Percentiles rank a stretch among this genome's conserved stretches.
phyloP scores from a whole-genome alignment of 2,329 filamentous ascomycete genomes.

The Geosmithia putterillii region DNA sequence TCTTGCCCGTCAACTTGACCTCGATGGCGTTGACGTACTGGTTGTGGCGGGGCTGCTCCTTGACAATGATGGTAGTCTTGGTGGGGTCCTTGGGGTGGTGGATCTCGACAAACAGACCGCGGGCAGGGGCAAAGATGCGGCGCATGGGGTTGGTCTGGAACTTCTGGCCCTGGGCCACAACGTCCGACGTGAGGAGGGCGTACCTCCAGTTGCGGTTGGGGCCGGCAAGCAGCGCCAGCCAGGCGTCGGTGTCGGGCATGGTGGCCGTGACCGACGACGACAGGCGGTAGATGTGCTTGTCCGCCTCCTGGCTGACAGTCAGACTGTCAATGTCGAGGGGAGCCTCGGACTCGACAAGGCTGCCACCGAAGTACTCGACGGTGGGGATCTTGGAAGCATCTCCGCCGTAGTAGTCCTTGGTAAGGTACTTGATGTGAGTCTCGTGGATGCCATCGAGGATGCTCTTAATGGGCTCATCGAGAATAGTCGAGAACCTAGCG shows the following conservation, averaged over 20 bases:
- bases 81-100: slow-evolving; percentile 65
- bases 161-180: slow-evolving; percentile 88
- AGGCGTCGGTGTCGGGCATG: slow-evolving; percentile 69
- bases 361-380: slow-evolving; percentile 92
- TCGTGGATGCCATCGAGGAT: slow-evolving; percentile 88
- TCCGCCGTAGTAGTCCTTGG: slow-evolving; percentile 66
- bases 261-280: slow-evolving; percentile 61
- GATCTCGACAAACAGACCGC: slow-evolving; percentile 85
- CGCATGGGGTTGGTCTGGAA: slow-evolving; percentile 96
- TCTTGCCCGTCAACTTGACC: slow-evolving; percentile 60
- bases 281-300: slow-evolving; percentile 76
- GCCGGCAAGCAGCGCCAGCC: slow-evolving; percentile 82
- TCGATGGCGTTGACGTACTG: slow-evolving; percentile 84
- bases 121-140: slow-evolving; percentile 76
- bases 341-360: slow-evolving; percentile 59
- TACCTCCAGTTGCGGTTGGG: slow-evolving; percentile 84
- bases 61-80: slow-evolving; percentile 76
- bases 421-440: slow-evolving; percentile 70
- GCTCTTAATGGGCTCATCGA: slow-evolving; percentile 90
- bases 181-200: slow-evolving; percentile 84
- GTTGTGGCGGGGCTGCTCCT: slow-evolving; percentile 75
- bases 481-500: slow-evolving; percentile 74
- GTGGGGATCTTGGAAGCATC: slow-evolving; percentile 66
- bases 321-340: slow-evolving; percentile 77
- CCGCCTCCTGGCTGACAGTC: slow-evolving; percentile 62